Base-by-base conservation (phyloP, 441 rosid genomes). In the Pelargonium cotyledonis region DNA sequence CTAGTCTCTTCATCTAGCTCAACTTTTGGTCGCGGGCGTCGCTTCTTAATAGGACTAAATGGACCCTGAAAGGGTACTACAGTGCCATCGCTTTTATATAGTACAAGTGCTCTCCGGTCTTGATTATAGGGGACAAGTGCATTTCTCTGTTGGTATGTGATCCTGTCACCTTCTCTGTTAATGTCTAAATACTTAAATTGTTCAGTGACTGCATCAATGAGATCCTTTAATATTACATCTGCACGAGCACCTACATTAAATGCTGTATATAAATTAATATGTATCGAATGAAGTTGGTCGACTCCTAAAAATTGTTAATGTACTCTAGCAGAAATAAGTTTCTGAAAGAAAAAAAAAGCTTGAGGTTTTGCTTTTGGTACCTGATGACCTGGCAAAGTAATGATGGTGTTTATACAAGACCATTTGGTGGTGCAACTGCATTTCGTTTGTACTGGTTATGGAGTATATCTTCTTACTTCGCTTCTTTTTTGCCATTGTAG, bases 1-100 rank as follows among this genome's bases (percentile, higher is more conserved):
- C 79, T 85, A 43, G 99, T 89, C 76, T 92, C 98, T 68, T 82
- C 82, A 68, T 95, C 97, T 72, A 95, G 88, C 73, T 89, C 92
- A 71, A 92, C 96, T 80, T 87, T 92, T 44, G 99, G 92, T 77
- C 93, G 82, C 65, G 88, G 88, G 65, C 81, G 86, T 10, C 68
- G 81, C 76, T 81, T 89, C 84, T 80, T 92, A 61, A 64, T 73
- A 58, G 75, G 58, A 35, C 79, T 83, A 21, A 19, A 44, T 44
- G 49, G 49, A 44, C 49, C 49, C 72, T 44, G 12, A 44, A 44
- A 19, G 92, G 91, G 71, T 58, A 90, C 80, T 40, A 95, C 67
- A 51, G 82, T 80, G 72, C 87, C 86, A 72, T 77, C 84, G 62
- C 76, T 86, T 74, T 63, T 79, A 79, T 81, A 86, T 44, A 79